These are phyloP conservation scores for Albugo candida DNA, from an alignment of 352 stramenopile genomes.

Conservation along the genomic window DNA sequence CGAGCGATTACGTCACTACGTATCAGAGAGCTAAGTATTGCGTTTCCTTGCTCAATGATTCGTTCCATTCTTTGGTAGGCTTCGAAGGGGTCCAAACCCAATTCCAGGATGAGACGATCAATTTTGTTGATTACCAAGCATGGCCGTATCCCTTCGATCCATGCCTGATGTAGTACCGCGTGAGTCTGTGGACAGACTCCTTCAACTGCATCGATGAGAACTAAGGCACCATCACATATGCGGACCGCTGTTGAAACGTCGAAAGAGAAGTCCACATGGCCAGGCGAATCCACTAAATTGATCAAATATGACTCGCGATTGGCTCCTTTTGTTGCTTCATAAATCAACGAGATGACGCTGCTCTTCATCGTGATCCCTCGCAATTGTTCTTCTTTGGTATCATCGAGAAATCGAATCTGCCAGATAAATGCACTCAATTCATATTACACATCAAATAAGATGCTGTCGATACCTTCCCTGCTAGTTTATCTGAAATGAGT, in stretches of 20 bases:
- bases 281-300: constrained; percentile 90
- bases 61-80: constrained; percentile 85
- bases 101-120: constrained; percentile 86
- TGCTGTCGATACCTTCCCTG: constrained; percentile 36
- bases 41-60: constrained; percentile 83
- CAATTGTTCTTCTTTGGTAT: constrained; percentile 85
- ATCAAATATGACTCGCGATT: constrained; percentile 50
- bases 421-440: constrained; percentile 1
- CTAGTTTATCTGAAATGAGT: constrained; percentile 93
- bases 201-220: constrained; percentile 93
- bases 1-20: constrained; percentile 48
- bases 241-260: constrained; percentile 90
- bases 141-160: constrained; percentile 83
- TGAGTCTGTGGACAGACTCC: constrained; percentile 91
- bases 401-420: constrained; percentile 90
- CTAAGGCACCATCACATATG: constrained; percentile 85
- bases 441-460: not conserved
- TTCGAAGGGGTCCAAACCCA: constrained; percentile 81
- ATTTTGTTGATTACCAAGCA: constrained; percentile 97
- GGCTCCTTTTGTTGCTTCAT: constrained; percentile 18
- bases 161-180: constrained; percentile 86
- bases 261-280: constrained; percentile 91
- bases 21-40: constrained; percentile 68
- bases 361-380: constrained; percentile 96
- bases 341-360: constrained; percentile 88